These are phyloP conservation scores for Backusella circina DNA, from an alignment of 192 early-diverging fungal species.

Conservation along the genomic window DNA sequence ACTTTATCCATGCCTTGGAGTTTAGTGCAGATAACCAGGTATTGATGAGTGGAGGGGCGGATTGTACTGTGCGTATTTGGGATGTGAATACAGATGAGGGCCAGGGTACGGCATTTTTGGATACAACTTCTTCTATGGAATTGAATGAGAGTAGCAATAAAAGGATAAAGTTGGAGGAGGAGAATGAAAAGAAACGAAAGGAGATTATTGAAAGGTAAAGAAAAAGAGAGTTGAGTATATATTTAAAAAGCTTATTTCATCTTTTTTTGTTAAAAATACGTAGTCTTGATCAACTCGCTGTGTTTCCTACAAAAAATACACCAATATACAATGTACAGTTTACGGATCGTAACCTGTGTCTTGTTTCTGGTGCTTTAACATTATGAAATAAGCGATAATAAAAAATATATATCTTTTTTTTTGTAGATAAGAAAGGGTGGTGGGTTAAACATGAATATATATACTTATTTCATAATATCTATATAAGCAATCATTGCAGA, in stretches of 20 bases:
- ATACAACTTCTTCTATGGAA: neutral
- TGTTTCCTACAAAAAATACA: constrained; percentile 89
- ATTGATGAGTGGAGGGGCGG: constrained; percentile 83
- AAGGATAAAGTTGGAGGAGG: constrained; percentile 10
- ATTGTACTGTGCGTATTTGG: constrained; percentile 89
- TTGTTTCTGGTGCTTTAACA: constrained; percentile 78
- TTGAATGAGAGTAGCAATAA: constrained; percentile 7
- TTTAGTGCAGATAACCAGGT: constrained; percentile 83
- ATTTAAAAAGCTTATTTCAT: neutral
- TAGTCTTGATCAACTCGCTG: constrained; percentile 56
- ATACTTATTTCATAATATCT: too few relatives aligned
- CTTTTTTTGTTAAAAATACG: neutral
- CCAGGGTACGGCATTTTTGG: neutral
- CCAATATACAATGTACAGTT: constrained; percentile 84
- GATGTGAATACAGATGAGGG: constrained; percentile 61
- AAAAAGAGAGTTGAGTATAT: too few relatives aligned
- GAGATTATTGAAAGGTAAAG: constrained; percentile 31
- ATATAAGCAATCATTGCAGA: too few relatives aligned
- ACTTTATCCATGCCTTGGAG: constrained; percentile 79
- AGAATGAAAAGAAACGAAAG: constrained; percentile 22
- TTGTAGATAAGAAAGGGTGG: neutral
- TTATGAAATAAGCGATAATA: neutral
- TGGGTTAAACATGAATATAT: neutral
- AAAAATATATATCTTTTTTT: neutral
- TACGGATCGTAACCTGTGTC: constrained; percentile 80